A percentile compares a stretch with the other conserved stretches of the same genome.
These are phyloP conservation scores for Pseudevernia furfuracea DNA, from an alignment of 495 filamentous ascomycete genomes.

Conservation along the genomic window DNA sequence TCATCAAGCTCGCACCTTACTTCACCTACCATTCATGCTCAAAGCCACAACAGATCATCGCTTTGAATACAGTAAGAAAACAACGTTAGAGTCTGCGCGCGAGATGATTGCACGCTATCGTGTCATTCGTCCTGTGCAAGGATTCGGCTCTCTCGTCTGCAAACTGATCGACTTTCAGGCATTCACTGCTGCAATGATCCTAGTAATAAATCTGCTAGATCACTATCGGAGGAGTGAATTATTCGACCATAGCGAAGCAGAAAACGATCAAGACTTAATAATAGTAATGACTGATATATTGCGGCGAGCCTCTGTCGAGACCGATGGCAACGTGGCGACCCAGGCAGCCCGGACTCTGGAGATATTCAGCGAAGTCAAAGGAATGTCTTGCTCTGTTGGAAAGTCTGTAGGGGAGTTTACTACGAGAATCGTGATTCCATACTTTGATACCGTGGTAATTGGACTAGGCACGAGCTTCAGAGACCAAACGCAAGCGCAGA, in stretches of 20 bases:
- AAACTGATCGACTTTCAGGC: constrained; percentile 49
- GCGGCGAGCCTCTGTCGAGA: constrained; percentile 33
- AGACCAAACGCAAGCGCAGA: constrained; percentile 4
- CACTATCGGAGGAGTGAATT: constrained; percentile 19
- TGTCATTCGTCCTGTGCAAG: constrained; percentile 33
- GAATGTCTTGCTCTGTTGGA: neutral
- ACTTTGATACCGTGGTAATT: constrained; percentile 39
- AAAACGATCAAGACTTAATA: constrained; percentile 41
- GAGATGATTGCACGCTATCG: constrained; percentile 40
- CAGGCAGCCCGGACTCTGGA: constrained; percentile 42
- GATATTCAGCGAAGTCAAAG: constrained; percentile 27
- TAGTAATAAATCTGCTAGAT: constrained; percentile 42
- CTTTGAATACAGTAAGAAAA: constrained; percentile 36
- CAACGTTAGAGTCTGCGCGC: constrained; percentile 43
- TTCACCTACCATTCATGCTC: constrained; percentile 51
- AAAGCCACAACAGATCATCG: constrained; percentile 37
- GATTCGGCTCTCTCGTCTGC: constrained; percentile 38
- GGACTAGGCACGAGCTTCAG: constrained; percentile 31
- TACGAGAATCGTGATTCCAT: constrained; percentile 39
- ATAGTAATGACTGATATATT: constrained; percentile 37
- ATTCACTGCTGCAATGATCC: constrained; percentile 44
- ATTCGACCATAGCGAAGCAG: constrained; percentile 31
- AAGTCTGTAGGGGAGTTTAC: constrained; percentile 5
- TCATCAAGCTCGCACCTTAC: constrained; percentile 38
- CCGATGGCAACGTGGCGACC: constrained; percentile 42